A percentile compares a stretch with the other conserved stretches of the same genome.
phyloP scores from a whole-genome alignment of 1,284 basidiomycete genomes.

The Amylostereum chailletii region DNA sequence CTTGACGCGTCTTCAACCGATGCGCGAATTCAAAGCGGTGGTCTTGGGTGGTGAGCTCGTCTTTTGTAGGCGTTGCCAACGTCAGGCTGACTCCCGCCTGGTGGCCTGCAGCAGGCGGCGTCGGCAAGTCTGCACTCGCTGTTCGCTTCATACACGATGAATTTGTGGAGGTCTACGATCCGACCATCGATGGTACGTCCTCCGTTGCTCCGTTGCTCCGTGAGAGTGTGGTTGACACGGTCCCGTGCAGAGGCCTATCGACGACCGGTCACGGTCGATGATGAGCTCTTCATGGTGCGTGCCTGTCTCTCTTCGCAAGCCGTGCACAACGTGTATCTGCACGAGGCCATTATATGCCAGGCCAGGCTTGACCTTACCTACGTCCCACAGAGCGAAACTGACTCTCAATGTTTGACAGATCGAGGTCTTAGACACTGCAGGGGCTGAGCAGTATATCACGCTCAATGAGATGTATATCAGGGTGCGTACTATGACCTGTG shows the following conservation, averaged over 20 bases:
- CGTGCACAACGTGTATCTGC: background rate
- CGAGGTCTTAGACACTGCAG: slow-evolving; percentile 85
- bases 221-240: slow-evolving; percentile 10
- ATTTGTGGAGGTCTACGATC: slow-evolving; percentile 74
- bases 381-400: no score
- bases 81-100: background rate
- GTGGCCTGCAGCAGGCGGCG: slow-evolving; percentile 55
- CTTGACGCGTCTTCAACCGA: slow-evolving; percentile 18
- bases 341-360: no score
- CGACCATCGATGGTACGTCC: slow-evolving; percentile 68
- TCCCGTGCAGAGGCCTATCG: slow-evolving; percentile 52
- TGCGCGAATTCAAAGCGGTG: slow-evolving; percentile 67
- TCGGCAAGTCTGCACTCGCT: slow-evolving; percentile 72
- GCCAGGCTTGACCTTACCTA: no score
- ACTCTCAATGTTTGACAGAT: slow-evolving; percentile 36
- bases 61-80: slow-evolving; percentile 5
- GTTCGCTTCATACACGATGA: slow-evolving; percentile 69
- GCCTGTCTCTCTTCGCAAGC: background rate
- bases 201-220: slow-evolving; percentile 1
- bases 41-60: slow-evolving; percentile 61
- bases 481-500: slow-evolving; percentile 25
- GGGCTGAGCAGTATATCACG: slow-evolving; percentile 79
- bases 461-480: slow-evolving; percentile 76
- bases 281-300: slow-evolving; percentile 30
- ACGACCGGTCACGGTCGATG: slow-evolving; percentile 52